Percentiles rank a stretch among this genome's conserved stretches.
Evolutionary conservation across 2,329 filamentous ascomycete genomes (phyloP).

Genomic region (Ramularia collo-cygni): DNA sequence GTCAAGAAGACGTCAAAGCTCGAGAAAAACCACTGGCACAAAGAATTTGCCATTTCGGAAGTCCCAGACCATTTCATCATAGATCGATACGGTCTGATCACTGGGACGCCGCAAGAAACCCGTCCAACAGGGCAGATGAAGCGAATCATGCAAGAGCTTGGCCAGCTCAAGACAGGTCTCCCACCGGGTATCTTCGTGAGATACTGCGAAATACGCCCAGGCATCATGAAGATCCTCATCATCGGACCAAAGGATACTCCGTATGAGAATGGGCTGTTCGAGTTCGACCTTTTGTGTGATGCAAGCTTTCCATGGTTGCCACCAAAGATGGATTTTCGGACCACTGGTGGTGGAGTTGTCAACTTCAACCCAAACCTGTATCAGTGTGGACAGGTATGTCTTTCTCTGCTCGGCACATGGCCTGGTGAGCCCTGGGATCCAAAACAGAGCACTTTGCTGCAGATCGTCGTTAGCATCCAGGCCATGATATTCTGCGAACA

Average conservation of each 20-base stretch:
- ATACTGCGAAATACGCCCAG: constrained; percentile 50
- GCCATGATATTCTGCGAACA: constrained; percentile 48
- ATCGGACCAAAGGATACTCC: constrained; percentile 52
- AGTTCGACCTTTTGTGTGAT: constrained; percentile 49
- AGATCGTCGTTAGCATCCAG: constrained; percentile 49
- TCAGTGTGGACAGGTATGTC: constrained; percentile 53
- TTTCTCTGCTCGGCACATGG: constrained; percentile 53
- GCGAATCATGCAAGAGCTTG: constrained; percentile 47
- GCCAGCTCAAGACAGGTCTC: constrained; percentile 42
- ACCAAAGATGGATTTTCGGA: constrained; percentile 49
- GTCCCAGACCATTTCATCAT: constrained; percentile 35
- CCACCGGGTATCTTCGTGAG: constrained; percentile 51
- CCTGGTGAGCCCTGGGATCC: constrained; percentile 39
- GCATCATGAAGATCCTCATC: constrained; percentile 52
- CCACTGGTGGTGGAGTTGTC: constrained; percentile 41
- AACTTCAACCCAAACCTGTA: constrained; percentile 56
- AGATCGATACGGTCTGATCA: constrained; percentile 20
- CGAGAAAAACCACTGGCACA: constrained; percentile 19
- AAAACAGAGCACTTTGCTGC: constrained; percentile 49
- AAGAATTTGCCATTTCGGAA: constrained; percentile 31
- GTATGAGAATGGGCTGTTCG: constrained; percentile 53
- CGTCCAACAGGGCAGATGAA: constrained; percentile 40
- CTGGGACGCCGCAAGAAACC: constrained; percentile 6
- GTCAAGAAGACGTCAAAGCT: background rate
- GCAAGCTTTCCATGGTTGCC: constrained; percentile 42